Conservation (phyloP, 2,329 filamentous ascomycete species). For the Biscogniauxia sp. region DNA sequence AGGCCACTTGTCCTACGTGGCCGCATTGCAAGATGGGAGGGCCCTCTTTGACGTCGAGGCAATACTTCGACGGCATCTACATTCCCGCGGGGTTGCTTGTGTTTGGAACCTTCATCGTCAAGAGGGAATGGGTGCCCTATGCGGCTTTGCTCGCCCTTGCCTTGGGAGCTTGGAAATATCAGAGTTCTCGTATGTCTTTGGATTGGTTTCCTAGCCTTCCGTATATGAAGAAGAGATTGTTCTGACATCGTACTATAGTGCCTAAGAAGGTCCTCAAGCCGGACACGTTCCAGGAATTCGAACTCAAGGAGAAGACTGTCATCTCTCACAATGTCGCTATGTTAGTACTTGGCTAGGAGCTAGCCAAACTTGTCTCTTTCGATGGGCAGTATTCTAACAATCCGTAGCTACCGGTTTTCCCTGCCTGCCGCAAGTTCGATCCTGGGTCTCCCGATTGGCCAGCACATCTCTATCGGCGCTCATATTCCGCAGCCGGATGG, state of each 20-base stretch:
- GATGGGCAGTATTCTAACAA: conserved; percentile 1
- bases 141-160: conserved; percentile 65
- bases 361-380: background rate
- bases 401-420: conserved; percentile 80
- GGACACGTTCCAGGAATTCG: conserved; percentile 84
- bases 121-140: conserved; percentile 72
- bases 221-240: background rate
- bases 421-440: conserved; percentile 76
- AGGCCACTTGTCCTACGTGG: conserved; percentile 4
- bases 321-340: conserved; percentile 98
- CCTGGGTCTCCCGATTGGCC: conserved; percentile 94
- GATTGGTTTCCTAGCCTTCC: conserved; percentile 1
- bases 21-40: conserved; percentile 36
- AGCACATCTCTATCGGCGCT: conserved; percentile 96
- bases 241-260: conserved; percentile 46
- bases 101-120: conserved; percentile 72
- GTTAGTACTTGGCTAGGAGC: conserved; percentile 45
- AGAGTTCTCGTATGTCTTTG: conserved; percentile 61
- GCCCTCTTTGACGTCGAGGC: conserved; percentile 48
- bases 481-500: conserved; percentile 66
- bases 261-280: conserved; percentile 83
- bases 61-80: conserved; percentile 77
- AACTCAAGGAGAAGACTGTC: conserved; percentile 89
- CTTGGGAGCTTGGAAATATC: conserved; percentile 70
- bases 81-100: conserved; percentile 79